Evolutionary conservation across 129 eudicot genomes (phyloP), one percentile per base, ranked within the genome.

Genomic region (Solidago caesia): DNA sequence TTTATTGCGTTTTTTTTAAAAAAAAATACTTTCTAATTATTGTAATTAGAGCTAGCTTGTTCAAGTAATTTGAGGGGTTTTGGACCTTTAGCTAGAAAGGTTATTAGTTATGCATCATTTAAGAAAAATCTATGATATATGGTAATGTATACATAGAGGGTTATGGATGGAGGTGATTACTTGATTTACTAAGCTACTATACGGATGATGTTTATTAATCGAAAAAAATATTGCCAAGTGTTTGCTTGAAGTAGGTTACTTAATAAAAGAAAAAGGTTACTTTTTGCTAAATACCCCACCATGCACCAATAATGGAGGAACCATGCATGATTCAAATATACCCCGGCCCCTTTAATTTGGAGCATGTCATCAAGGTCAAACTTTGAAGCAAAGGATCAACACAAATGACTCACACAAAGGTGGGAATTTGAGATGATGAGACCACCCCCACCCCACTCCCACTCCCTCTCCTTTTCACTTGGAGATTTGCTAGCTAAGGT

Each of bases 321-420:
- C 74, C 69, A 56, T 72, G 78, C 83, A 72, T 67, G 78, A 79
- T 79, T 79, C 60, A 56, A 45, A 56, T 65, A 79, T 72, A 61
- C 82, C 78, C n/a, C n/a, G n/a, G n/a, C n/a, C 44, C 78, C 43
- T 48, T 48, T 48, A 5, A 48, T 66, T 59, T 77, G 33, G 53
- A 69, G 75, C 70, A 59, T 79, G 73, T 79, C 61, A 72, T 44
- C 68, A 65, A 72, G 78, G 78, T 79, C 83, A 73, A 67, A 77
- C 76, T 70, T 77, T 61, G 56, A 77, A 77, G 76, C 70, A 4
- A 70, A 77, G 76, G 76, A 70, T 77, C 71, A 61, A 16, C 64
- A 70, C 64, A 70, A 79, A 61, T 66, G 43, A 79, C 39, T 65
- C 67, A 44, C 66, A 25, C 53, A 41, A 75, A 75, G 43, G 76